Evolutionary conservation across 2,329 filamentous ascomycete species (phyloP), one percentile per base, ranked within the genome.

Genomic region (Pseudogymnoascus sp.): DNA sequence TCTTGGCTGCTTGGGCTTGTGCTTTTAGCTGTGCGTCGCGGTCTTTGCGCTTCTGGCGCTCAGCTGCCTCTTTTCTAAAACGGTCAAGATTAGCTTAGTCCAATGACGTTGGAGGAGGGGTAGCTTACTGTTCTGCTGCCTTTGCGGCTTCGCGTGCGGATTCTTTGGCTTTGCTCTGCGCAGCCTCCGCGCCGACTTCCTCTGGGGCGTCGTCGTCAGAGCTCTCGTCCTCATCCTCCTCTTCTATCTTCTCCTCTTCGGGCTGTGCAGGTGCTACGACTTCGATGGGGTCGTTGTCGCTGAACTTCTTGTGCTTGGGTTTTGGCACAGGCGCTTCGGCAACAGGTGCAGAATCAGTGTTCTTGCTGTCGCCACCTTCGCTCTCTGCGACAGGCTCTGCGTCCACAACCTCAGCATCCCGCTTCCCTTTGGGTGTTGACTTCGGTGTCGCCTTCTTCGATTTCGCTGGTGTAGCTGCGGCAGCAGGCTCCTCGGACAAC

Each of bases 171-270:
- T 58, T 61, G 24, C 68, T 54, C 11, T 62, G 62, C 31, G 70
- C 69, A 29, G 67, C 65, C 57, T 70, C 61, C 7, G 62, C 64
- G 11, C 64, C 66, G 40, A 71, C 65, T 21, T 66, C 68, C 60
- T 72, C 69, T 40, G 70, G 70, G 9, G 69, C 69, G 62, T 71
- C 70, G 58, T 72, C 68, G 24, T 71, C 70, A 50, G 58, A 62
- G 10, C 63, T 60, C n/a, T 15, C 10, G 5, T 17, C 10, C 2
- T 65, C 37, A 13, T 40, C 40, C 1, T 11, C 33, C 29, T 61
- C 60, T 3, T 47, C 21, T 24, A 60, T 37, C 5, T 29, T 17
- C 15, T 60, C 54, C 21, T 15, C 11, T 35, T 65, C 60, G 3
- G 36, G 57, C 3, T 65, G 63, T 9, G 63, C 62, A 10, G 60